Evolutionary conservation across 1,284 basidiomycete species (phyloP), one percentile per base, ranked within the genome.

Genomic region (Porodaedalea pini): DNA sequence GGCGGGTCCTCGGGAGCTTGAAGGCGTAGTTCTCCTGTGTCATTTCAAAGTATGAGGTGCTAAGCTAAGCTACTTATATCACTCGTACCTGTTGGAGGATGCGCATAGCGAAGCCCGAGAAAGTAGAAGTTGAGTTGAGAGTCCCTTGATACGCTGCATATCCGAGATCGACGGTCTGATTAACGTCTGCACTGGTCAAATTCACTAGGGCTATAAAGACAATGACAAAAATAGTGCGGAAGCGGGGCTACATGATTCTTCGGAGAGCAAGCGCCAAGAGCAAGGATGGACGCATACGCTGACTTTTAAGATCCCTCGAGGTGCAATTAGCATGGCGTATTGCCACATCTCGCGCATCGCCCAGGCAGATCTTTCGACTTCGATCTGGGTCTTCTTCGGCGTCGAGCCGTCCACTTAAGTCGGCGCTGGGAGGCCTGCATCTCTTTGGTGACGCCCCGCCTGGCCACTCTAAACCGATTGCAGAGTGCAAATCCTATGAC

Each of bases 121-220:
- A 71, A 73, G 23, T 58, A 6, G 47, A 57, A 1, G 41, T 55
- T 1, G 61, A 48, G 53, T 72, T 62, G 17, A 67, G 60, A 2
- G 61, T 48, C 4, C 71, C 71, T 62, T 69, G 68, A 50, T 71
- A 73, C 23, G 62, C 51, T 10, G 70, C 67, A 56, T 73, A 72
- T 21, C 69, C 68, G 10, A 73, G 61, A 51, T 73, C 59, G 27
- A 72, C 62, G 37, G 65, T 51, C 40, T 41, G 56, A 44, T 39
- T 37, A 29, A 31, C 34, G 29, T 43, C 40, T 21, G 56, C 49
- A 34, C n/a, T 19, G n/a, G 31, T 23, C 21, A 21, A 50, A 19
- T 11, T n/a, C 31, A 36, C 8, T 10, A 50, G 15, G 34, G 10
- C n/a, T 17, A 29, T 8, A 21, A 50, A 17, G 31, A 36, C 8